Conservation (phyloP, 164 flowering plant species). For the Umbellularia californica region DNA sequence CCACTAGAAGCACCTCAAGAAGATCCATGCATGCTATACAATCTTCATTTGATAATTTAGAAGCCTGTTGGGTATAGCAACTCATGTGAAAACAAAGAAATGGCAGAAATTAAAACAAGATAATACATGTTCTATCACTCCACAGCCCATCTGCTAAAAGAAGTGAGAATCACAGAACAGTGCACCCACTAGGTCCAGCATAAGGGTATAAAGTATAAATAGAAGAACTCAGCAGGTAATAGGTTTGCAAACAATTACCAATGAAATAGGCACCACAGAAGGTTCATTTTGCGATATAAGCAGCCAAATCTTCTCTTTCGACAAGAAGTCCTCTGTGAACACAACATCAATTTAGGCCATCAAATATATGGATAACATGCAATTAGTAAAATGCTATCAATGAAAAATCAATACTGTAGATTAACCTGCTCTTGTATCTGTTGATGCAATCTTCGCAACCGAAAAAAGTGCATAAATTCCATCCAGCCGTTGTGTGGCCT, state of each 20-base stretch:
- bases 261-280: constrained; percentile 56
- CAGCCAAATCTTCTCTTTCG: constrained; percentile 85
- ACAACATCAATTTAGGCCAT: constrained; percentile 5
- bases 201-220: too few relatives aligned
- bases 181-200: neutral
- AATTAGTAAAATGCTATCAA: neutral
- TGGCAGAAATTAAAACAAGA: neutral
- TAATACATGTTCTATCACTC: neutral
- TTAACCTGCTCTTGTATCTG: constrained; percentile 84
- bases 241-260: constrained; percentile 40
- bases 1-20: constrained; percentile 74
- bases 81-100: neutral
- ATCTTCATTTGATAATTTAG: constrained; percentile 74
- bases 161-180: too few relatives aligned
- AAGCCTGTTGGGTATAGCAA: constrained; percentile 37
- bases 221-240: neutral
- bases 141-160: neutral
- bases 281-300: constrained; percentile 85
- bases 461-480: constrained; percentile 79
- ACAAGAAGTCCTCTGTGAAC: constrained; percentile 61
- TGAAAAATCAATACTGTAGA: neutral
- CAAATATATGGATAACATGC: neutral
- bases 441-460: constrained; percentile 62
- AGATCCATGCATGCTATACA: constrained; percentile 73
- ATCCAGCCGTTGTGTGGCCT: constrained; percentile 87